Evolutionary conservation across 306 rosid species (phyloP), one percentile per base, ranked within the genome.

Genomic region (Arachis stenosperma): DNA sequence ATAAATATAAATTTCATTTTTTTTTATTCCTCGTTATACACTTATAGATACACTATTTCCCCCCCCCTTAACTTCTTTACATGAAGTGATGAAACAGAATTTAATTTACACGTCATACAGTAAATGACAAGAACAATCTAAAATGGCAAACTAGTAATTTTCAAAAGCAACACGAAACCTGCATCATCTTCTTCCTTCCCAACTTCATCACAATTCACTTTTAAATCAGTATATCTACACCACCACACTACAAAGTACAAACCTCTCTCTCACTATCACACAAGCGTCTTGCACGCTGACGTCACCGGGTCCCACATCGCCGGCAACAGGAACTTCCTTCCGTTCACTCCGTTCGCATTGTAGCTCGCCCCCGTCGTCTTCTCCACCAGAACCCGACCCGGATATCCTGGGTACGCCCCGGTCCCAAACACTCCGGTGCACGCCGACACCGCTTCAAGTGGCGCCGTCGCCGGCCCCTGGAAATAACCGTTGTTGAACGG

Each of bases 291-390:
- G 64, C 98, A 92, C 2, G 80, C 68, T 11, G 88, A 86, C 0
- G 79, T 67, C 40, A 62, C 67, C 0, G 98, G 98, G 86, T 92
- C 98, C 96, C 96, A 92, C 96, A 92, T 92, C 4, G 94, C 96
- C 48, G 96, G 98, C 22, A 92, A 47, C 0, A 92, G 82, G 15
- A 44, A 92, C 83, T 62, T 90, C 41, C 96, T 61, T 10, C 94
- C 94, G 22, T 82, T 84, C 0, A 9, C 76, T 2, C 96, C 96
- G 17, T 81, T 0, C 0, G 89, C 96, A 53, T 92, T 90, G 81
- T 76, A 92, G 61, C 98, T 88, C 22, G 98, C 96, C 9, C 98
- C 96, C 6, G 70, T 81, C 0, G 37, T 64, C 75, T 81, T 86
- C 0, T 90, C 96, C 52, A 65, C 75, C 37, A 90, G 22, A 3